A percentile compares a stretch with the other conserved stretches of the same genome.
These are phyloP conservation scores for Talaromyces pinophilus DNA, from an alignment of 2,329 filamentous ascomycete genomes.

Conservation along the genomic window DNA sequence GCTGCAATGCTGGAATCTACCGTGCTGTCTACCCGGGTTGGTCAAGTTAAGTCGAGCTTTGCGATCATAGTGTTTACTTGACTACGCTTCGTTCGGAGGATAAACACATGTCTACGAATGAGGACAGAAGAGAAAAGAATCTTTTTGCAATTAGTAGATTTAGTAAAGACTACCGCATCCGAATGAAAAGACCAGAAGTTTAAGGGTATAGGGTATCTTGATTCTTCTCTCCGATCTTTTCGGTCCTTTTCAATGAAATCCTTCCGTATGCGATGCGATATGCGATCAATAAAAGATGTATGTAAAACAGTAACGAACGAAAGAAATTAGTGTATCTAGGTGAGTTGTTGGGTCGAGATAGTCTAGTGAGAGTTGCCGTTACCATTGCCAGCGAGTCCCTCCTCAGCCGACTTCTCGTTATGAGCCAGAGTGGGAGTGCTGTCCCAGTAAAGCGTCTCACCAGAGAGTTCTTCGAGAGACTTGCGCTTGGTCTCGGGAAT, in stretches of 20 bases:
- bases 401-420: slow-evolving; percentile 20
- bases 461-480: slow-evolving; percentile 70
- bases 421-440: slow-evolving; percentile 41
- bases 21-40: background rate
- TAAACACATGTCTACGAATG: background rate
- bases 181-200: background rate
- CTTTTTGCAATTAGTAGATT: background rate
- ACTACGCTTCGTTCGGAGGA: background rate
- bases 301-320: slow-evolving; percentile 3
- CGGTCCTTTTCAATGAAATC: background rate
- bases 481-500: slow-evolving; percentile 75
- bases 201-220: background rate
- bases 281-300: background rate
- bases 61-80: background rate
- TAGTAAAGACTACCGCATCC: background rate
- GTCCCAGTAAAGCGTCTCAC: slow-evolving; percentile 62
- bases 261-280: background rate
- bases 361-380: slow-evolving; percentile 13
- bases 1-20: background rate
- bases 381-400: slow-evolving; percentile 16
- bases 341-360: background rate
- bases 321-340: slow-evolving; percentile 3
- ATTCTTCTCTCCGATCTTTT: background rate
- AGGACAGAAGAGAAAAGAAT: background rate
- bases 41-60: background rate